Conservation (phyloP, 1,284 basidiomycete genomes). For the Salmacisia buchloeana region DNA sequence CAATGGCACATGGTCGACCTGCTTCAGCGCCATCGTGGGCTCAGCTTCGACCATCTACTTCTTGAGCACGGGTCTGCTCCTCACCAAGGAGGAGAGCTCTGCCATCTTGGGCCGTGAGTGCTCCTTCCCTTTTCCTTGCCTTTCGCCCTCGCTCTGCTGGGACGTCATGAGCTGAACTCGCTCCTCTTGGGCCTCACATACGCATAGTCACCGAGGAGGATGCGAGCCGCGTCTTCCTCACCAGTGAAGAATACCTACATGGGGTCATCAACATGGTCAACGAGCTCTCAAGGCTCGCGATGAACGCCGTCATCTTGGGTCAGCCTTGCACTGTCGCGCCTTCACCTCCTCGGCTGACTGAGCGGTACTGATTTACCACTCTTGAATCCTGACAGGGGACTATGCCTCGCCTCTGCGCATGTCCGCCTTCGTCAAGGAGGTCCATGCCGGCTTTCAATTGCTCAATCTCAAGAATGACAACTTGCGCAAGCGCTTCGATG, state of each 20-base stretch:
- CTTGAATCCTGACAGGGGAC: slow-evolving; percentile 17
- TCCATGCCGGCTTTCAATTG: slow-evolving; percentile 44
- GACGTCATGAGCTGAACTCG: background rate
- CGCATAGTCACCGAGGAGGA: slow-evolving; percentile 2
- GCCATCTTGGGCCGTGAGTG: slow-evolving; percentile 21
- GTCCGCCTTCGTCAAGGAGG: slow-evolving; percentile 39
- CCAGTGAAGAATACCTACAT: slow-evolving; percentile 45
- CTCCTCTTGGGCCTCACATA: background rate
- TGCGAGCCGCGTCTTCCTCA: slow-evolving; percentile 19
- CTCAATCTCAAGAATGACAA: slow-evolving; percentile 49
- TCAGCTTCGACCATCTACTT: slow-evolving; percentile 18
- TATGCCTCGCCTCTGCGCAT: slow-evolving; percentile 37
- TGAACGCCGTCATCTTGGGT: slow-evolving; percentile 28
- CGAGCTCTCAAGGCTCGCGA: slow-evolving; percentile 28
- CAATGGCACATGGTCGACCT: slow-evolving; percentile 16
- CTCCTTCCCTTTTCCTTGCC: slow-evolving; percentile 1
- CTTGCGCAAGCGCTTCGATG: slow-evolving; percentile 44
- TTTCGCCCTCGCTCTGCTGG: background rate
- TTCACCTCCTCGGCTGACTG: background rate
- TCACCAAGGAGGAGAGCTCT: slow-evolving; percentile 23
- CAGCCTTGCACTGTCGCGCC: background rate
- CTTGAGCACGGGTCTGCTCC: slow-evolving; percentile 22
- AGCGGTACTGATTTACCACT: background rate
- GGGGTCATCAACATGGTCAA: slow-evolving; percentile 37
- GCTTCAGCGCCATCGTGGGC: slow-evolving; percentile 13